Conservation (phyloP, 1,139 yeast genomes). For the Yamadazyma mexicana region DNA sequence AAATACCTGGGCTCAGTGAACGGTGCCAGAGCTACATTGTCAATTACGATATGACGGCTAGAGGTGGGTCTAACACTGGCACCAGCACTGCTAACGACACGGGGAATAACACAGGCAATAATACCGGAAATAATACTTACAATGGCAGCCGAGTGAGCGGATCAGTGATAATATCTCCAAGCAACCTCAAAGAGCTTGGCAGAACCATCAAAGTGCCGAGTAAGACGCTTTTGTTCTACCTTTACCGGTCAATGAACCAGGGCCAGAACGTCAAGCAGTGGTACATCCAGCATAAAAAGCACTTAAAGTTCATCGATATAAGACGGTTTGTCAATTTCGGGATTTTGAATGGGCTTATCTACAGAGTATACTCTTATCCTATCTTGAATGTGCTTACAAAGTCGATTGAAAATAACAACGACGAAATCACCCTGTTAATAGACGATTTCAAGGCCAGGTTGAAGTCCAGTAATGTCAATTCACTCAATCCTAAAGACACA, state of each 20-base stretch:
- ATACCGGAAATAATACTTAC: slow-evolving; percentile 4
- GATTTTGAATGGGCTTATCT: slow-evolving; percentile 73
- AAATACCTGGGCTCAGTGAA: slow-evolving; percentile 64
- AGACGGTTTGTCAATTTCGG: slow-evolving; percentile 89
- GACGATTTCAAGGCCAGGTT: slow-evolving; percentile 17
- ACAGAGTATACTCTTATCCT: slow-evolving; percentile 79
- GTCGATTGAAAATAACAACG: slow-evolving; percentile 33
- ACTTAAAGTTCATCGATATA: slow-evolving; percentile 67
- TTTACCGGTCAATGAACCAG: slow-evolving; percentile 77
- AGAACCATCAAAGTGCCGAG: slow-evolving; percentile 51
- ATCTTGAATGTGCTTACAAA: slow-evolving; percentile 42
- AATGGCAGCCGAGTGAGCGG: not conserved
- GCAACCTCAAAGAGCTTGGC: slow-evolving; percentile 12
- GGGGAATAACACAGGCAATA: slow-evolving; percentile 1
- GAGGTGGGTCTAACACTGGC: not conserved
- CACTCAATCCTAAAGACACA: slow-evolving; percentile 9
- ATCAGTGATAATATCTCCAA: slow-evolving; percentile 19
- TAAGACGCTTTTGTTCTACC: slow-evolving; percentile 64
- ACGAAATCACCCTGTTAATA: slow-evolving; percentile 30
- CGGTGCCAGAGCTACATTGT: slow-evolving; percentile 85
- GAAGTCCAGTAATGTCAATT: slow-evolving; percentile 13
- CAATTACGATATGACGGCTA: slow-evolving; percentile 18
- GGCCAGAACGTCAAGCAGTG: slow-evolving; percentile 80
- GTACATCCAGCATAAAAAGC: slow-evolving; percentile 63
- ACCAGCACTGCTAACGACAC: not conserved